phyloP scores from a whole-genome alignment of 805 yeast genomes.

The Wickerhamiella occidentalis region DNA sequence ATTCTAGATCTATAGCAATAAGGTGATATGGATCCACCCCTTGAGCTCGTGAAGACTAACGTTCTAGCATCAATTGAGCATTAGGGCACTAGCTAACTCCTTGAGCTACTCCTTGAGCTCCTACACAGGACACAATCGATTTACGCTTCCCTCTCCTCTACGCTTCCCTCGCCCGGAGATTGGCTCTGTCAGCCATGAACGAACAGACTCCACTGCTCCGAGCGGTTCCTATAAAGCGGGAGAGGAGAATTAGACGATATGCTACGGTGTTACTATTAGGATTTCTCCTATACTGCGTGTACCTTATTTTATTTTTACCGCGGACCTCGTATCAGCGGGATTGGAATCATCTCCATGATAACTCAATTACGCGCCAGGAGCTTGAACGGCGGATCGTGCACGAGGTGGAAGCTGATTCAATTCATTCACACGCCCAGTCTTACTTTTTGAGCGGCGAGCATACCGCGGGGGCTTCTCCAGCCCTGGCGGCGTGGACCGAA shows the following conservation, averaged over 20 bases:
- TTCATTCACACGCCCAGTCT: conserved; percentile 15
- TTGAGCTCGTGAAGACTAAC: no score
- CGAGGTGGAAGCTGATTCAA: conserved; percentile 11
- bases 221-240: not conserved
- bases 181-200: not conserved
- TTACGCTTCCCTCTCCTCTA: no score
- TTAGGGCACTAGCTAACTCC: no score
- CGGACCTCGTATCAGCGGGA: conserved; percentile 23
- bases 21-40: no score
- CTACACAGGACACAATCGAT: no score
- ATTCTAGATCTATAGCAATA: no score
- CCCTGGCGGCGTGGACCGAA: conserved; percentile 42
- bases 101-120: no score
- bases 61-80: no score
- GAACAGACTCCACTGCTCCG: conserved; percentile 14
- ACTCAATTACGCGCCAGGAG: conserved; percentile 14
- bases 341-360: conserved; percentile 21
- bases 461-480: conserved; percentile 30
- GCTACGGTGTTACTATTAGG: conserved; percentile 20
- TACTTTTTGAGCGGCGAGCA: conserved; percentile 26
- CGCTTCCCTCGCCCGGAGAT: not conserved
- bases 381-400: conserved; percentile 15
- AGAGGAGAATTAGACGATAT: conserved; percentile 18
- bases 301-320: conserved; percentile 22
- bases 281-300: conserved; percentile 16